Base-by-base conservation (phyloP, 31 red algal genomes). In the Endocladia muricata region DNA sequence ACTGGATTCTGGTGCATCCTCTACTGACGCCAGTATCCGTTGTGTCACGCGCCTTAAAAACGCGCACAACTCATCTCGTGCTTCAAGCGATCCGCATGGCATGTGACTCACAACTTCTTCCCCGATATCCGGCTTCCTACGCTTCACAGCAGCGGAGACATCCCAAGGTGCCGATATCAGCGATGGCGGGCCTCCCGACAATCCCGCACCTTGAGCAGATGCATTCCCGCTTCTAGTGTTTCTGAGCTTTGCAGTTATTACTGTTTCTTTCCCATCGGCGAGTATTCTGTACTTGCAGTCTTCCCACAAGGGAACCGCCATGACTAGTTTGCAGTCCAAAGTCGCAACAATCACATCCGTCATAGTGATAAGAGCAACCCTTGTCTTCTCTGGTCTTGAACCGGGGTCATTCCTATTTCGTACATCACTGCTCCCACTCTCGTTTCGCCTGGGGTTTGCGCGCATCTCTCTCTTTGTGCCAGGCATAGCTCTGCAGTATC, bases 161-260 rank as follows among this genome's bases (percentile, higher is more conserved):
- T 87, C 83, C 83, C 83, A 87, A 11, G 83, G 83, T n/a, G 83
- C 83, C 34, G 42, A 59, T 26, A 85, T 62, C 37, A 85, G 41
- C 2, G 37, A 61, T 57, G 49, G 63, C 6, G 29, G 40, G 31
- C 69, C 60, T 26, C 33, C 23, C 22, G 35, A 56, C 49, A 68
- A 9, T 19, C 48, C 57, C 30, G 38, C 36, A 11, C 33, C 69
- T 0, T 43, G 57, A 19, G 26, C 26, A 34, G 19, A 25, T 15
- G 55, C 7, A n/a, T 35, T 47, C 47, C 28, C 57, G 25, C 49
- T 41, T 3, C 6, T 36, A 8, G 30, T 34, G 51, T 37, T 33
- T 42, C 23, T 49, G 2, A 87, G 37, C 37, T 43, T 67, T 13
- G 43, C 61, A 55, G 30, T 34, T 22, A 87, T 4, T 3, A 75